phyloP scores from a whole-genome alignment of 2,329 filamentous ascomycete species.

The Beauveria caledonica region DNA sequence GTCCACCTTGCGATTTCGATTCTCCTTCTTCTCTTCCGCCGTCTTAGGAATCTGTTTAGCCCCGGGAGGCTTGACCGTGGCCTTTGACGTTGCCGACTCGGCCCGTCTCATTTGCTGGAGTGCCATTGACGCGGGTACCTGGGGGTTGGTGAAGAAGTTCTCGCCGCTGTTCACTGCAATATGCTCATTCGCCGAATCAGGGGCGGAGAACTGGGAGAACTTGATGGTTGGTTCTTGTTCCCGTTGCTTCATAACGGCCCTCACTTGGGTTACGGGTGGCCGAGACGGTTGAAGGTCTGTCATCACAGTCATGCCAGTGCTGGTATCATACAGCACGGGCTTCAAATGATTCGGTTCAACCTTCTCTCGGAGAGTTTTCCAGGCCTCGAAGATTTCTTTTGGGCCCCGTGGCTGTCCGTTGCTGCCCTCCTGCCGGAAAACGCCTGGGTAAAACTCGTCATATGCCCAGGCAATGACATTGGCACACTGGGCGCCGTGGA shows the following conservation, averaged over 20 bases:
- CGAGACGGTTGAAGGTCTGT: background rate
- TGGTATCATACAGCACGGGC: background rate
- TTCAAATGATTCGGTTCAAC: background rate
- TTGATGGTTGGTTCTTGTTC: background rate
- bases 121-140: background rate
- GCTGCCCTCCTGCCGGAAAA: conserved; percentile 1
- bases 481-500: background rate
- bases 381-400: background rate
- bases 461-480: conserved; percentile 4
- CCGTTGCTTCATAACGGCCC: background rate
- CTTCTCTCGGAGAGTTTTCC: background rate
- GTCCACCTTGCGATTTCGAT: background rate
- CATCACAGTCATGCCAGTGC: conserved; percentile 1
- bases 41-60: background rate
- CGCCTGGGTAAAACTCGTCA: conserved; percentile 9
- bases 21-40: conserved; percentile 4
- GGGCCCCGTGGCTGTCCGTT: background rate
- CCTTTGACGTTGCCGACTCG: background rate
- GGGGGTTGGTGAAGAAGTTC: background rate
- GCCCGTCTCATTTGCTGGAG: background rate
- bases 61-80: background rate
- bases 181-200: background rate
- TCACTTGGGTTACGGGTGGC: conserved; percentile 1
- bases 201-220: background rate
- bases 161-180: background rate